phyloP scores from a whole-genome alignment of 148 eudicot genomes.

The Cornus controversa region DNA sequence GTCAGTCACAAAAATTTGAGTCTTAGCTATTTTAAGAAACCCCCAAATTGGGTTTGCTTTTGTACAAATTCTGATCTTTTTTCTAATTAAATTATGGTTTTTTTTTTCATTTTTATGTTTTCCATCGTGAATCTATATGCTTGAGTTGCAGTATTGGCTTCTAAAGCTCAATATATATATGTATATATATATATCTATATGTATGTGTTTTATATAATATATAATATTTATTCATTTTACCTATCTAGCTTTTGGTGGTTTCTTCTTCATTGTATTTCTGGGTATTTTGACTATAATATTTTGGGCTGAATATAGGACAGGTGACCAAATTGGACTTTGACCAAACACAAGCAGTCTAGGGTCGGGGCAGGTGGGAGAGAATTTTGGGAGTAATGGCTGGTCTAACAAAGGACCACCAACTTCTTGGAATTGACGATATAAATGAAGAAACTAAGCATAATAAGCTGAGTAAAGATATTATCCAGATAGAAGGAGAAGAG shows the following conservation, averaged over 20 bases:
- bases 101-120: too few species aligned
- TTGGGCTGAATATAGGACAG: neutral
- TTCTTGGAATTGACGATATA: conserved; percentile 34
- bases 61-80: too few species aligned
- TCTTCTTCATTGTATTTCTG: neutral
- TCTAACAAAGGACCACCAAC: conserved; percentile 32
- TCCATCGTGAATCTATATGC: too few species aligned
- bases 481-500: conserved; percentile 33
- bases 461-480: conserved; percentile 6
- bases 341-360: conserved; percentile 27
- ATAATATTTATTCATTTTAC: too few species aligned
- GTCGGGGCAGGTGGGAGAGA: conserved; percentile 17
- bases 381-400: conserved; percentile 40
- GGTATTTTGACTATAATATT: neutral
- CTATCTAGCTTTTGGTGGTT: too few species aligned
- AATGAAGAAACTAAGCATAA: conserved; percentile 17
- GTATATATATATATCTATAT: too few species aligned
- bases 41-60: too few species aligned
- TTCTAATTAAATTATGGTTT: too few species aligned
- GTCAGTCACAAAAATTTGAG: neutral
- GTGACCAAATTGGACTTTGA: conserved; percentile 15
- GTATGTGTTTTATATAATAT: too few species aligned
- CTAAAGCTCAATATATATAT: neutral
- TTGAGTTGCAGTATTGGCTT: neutral
- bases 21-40: neutral